A percentile compares a stretch with the other conserved stretches of the same genome.
Conservation (phyloP, 2,329 filamentous ascomycete genomes). For the Cadophora gregata region DNA sequence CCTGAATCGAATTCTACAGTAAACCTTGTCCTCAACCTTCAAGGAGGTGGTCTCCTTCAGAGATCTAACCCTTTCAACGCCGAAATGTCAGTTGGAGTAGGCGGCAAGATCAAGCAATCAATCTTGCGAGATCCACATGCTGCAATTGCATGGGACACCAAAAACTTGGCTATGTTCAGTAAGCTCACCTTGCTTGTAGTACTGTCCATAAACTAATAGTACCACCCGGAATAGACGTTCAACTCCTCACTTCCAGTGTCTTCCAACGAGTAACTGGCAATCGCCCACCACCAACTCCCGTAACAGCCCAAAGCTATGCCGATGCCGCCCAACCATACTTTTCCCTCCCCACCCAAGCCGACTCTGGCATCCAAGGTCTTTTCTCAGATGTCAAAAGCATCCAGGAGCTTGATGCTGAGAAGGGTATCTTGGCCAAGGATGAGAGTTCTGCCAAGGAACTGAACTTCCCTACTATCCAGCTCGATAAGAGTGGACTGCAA, state of each 20-base stretch:
- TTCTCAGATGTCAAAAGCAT: neutral
- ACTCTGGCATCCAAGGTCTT: neutral
- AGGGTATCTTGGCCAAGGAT: neutral
- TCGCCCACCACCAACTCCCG: too few species aligned
- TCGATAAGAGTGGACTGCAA: neutral
- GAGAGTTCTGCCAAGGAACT: neutral
- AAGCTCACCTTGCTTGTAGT: neutral
- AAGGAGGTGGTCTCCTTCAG: too few species aligned
- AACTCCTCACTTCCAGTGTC: neutral
- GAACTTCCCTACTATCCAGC: neutral
- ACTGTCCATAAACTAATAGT: too few species aligned
- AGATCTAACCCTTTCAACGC: too few species aligned
- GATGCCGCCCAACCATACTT: neutral
- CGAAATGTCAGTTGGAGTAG: too few species aligned
- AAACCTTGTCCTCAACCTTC: too few species aligned
- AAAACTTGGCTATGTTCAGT: neutral
- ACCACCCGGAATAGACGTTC: neutral
- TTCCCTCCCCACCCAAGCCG: neutral
- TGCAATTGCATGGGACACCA: neutral
- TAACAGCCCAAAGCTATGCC: neutral
- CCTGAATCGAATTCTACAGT: too few species aligned
- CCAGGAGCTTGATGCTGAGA: neutral
- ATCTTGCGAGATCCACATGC: neutral
- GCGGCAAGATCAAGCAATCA: neutral
- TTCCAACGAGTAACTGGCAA: neutral